Conservation (phyloP, 345 rosid genomes). For the Lepidium sativum region DNA sequence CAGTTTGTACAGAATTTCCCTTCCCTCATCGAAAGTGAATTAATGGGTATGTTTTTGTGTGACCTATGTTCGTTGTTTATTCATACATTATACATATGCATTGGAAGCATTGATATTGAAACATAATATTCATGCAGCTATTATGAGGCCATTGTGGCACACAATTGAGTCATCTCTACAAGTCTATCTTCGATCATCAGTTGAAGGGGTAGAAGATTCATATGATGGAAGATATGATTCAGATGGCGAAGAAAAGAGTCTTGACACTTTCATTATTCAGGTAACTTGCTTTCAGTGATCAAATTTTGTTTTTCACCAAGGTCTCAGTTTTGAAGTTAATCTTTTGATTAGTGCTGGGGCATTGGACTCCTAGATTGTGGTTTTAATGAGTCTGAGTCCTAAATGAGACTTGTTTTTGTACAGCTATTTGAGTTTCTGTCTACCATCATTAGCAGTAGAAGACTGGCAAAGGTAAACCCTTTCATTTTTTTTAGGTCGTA, state of each 20-base stretch:
- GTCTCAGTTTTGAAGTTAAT: neutral
- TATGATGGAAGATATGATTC: constrained; percentile 85
- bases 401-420: constrained; percentile 25
- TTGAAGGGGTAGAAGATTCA: constrained; percentile 67
- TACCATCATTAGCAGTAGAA: constrained; percentile 64
- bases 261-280: constrained; percentile 88
- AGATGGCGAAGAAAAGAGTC: constrained; percentile 88
- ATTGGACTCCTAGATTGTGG: neutral
- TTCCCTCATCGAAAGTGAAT: constrained; percentile 53
- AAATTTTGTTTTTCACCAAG: constrained; percentile 1
- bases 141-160: constrained; percentile 82
- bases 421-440: constrained; percentile 89
- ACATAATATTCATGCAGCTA: constrained; percentile 41
- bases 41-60: constrained; percentile 45
- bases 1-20: constrained; percentile 87
- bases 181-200: constrained; percentile 63
- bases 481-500: constrained; percentile 1
- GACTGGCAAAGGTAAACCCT: constrained; percentile 53
- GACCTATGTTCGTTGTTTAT: constrained; percentile 3
- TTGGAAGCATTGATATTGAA: constrained; percentile 6
- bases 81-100: neutral
- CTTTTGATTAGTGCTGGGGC: neutral
- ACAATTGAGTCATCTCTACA: constrained; percentile 72
- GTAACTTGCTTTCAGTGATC: constrained; percentile 29
- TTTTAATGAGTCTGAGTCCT: constrained; percentile 2